Conservation (phyloP, 73 alveolate genomes). For the Tetrahymena borealis region DNA sequence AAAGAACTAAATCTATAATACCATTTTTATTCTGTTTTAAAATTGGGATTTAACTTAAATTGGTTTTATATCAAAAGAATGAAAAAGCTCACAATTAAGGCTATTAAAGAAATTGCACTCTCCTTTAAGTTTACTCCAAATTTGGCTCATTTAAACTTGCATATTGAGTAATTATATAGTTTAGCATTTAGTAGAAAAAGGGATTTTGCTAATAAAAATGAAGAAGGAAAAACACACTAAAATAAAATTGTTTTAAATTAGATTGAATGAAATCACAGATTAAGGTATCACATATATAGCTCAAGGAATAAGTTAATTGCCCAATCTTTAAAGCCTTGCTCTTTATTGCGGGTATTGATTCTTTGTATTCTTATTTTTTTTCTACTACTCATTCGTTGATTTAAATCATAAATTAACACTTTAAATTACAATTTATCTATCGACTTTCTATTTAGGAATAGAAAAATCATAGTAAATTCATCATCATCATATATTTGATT, state of each 20-base stretch:
- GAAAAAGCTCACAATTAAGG: neutral
- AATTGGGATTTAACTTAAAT: no score
- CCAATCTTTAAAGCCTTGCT: neutral
- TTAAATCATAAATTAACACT: no score
- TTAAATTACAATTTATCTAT: no score
- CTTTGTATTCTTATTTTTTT: neutral
- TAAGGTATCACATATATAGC: neutral
- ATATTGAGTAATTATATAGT: neutral
- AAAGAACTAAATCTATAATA: no score
- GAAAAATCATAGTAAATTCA: no score
- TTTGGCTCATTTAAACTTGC: neutral
- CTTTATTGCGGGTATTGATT: neutral
- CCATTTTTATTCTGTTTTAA: no score
- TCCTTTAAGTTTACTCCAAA: neutral
- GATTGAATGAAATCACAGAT: neutral
- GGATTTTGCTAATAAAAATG: neutral
- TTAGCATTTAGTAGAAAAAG: neutral
- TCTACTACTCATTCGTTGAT: neutral
- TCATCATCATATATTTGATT: neutral
- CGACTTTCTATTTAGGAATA: no score
- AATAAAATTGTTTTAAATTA: neutral
- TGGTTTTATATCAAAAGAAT: no score
- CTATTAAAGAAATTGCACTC: neutral
- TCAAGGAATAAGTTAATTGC: neutral
- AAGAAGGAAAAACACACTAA: neutral